Base-by-base conservation (phyloP, 495 filamentous ascomycete genomes). In the Podospora fimiseda region DNA sequence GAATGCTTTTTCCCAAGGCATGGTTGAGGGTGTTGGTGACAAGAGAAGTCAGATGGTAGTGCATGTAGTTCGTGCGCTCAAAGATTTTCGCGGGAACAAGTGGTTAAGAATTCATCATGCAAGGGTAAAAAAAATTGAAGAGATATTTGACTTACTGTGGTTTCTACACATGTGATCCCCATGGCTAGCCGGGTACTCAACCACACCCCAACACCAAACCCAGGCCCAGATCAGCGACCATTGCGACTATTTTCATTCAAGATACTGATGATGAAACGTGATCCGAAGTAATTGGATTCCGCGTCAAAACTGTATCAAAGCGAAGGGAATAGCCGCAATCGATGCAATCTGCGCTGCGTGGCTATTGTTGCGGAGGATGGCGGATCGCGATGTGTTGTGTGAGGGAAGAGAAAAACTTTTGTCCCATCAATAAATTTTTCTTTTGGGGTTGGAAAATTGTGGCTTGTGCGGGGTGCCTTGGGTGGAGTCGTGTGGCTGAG, bases 51-150 rank as follows among this genome's bases (percentile, higher is more conserved):
- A 97, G 92, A 96, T 95, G 92, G 92, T 97, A 86, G 84, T 97
- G 92, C 92, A 97, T 97, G 91, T 94, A 72, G 85, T 86, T 93
- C 88, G 85, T 75, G 75, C 88, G 90, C 86, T 91, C 92, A 68
- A 38, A 91, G 82, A 80, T 74, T 70, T 79, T 96, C 85, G 80
- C 90, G 67, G 50, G 70, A 75, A 74, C 72, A 27, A 60, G 71
- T 76, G 71, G 69, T 61, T 39, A 52, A 43, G 42, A 51, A 41
- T 51, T 87, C 85, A 72, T 88, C 84, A 82, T 82, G 57, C 14
- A 36, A 61, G 41, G 45, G 21, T 45, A 43, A 43, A 38, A 43
- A 39, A 21, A 16, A 46, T 3, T 37, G 41, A 48, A 16, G 19
- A 9, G 20, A 27, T 27, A 5, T 9, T n/a, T 1, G 33, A 57